A percentile compares a stretch with the other conserved stretches of the same genome.
Evolutionary conservation across 2,329 filamentous ascomycete genomes (phyloP).

Genomic region (Teratosphaeriaceae sp.): DNA sequence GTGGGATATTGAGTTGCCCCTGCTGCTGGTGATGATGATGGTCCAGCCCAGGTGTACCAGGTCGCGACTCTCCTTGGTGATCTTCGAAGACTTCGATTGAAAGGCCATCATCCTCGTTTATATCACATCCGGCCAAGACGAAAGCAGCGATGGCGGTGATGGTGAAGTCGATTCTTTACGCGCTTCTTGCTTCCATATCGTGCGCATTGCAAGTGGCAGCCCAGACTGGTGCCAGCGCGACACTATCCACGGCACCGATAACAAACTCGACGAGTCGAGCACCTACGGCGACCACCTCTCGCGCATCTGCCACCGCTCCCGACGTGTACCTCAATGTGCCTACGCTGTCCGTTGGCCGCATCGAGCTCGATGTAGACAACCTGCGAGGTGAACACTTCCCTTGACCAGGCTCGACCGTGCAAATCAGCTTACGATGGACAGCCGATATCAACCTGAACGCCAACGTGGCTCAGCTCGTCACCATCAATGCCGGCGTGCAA

Average conservation of each 20-base stretch:
- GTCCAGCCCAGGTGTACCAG: no score
- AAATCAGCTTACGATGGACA: no score
- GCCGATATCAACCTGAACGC: slow-evolving; percentile 41
- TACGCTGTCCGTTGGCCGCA: slow-evolving; percentile 51
- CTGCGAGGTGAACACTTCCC: slow-evolving; percentile 34
- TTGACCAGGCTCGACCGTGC: no score
- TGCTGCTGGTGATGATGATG: no score
- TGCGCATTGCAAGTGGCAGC: slow-evolving; percentile 7
- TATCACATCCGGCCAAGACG: not conserved
- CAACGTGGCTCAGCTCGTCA: slow-evolving; percentile 51
- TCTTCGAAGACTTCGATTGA: no score
- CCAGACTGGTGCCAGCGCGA: slow-evolving; percentile 10
- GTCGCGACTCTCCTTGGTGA: no score
- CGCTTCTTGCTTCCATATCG: slow-evolving; percentile 2
- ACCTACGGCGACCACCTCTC: slow-evolving; percentile 19
- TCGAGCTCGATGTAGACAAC: slow-evolving; percentile 53
- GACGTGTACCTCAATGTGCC: slow-evolving; percentile 55
- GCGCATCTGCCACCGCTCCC: slow-evolving; percentile 40
- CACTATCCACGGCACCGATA: slow-evolving; percentile 33
- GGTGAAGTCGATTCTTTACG: not conserved
- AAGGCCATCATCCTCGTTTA: no score
- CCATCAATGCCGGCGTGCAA: slow-evolving; percentile 53
- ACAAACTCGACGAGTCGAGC: slow-evolving; percentile 29
- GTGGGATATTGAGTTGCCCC: no score
- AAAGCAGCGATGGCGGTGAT: not conserved